A percentile compares a stretch with the other conserved stretches of the same genome.
phyloP scores from a whole-genome alignment of 2,329 filamentous ascomycete genomes.

The Pseudogymnoascus sp. region DNA sequence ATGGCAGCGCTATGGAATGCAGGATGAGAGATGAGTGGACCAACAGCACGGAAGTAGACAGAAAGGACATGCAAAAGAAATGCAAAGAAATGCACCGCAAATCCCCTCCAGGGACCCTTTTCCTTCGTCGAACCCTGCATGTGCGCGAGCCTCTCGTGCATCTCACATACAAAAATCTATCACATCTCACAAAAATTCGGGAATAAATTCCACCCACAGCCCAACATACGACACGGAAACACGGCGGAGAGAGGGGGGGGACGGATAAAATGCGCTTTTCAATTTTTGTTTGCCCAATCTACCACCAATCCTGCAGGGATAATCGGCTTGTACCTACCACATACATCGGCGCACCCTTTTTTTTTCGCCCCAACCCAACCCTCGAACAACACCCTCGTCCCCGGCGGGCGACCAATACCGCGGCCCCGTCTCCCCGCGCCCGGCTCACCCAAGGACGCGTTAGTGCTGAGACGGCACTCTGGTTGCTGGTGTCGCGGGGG shows the following conservation, averaged over 20 bases:
- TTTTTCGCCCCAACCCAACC: not conserved
- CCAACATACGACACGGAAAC: not conserved
- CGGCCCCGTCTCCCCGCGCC: not conserved
- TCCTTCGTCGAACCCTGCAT: not conserved
- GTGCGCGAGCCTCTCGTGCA: not conserved
- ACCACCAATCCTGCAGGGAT: not conserved
- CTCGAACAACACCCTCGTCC: not conserved
- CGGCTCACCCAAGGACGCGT: not conserved
- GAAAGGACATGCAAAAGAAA: not conserved
- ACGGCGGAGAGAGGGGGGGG: too few species aligned
- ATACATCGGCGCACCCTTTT: not conserved
- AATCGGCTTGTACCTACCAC: not conserved
- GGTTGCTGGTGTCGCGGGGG: not conserved
- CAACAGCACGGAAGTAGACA: not conserved
- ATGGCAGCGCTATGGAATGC: constrained; percentile 1
- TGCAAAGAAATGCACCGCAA: not conserved
- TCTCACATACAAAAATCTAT: not conserved
- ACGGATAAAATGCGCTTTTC: not conserved
- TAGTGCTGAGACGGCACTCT: constrained; percentile 7
- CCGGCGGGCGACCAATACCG: not conserved
- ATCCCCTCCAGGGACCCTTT: not conserved
- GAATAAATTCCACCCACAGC: not conserved
- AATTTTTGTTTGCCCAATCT: not conserved
- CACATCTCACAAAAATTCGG: not conserved
- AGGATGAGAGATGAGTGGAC: not conserved